A percentile compares a stretch with the other conserved stretches of the same genome.
Conservation (phyloP, 345 rosid species). For the Kernera saxatilis region DNA sequence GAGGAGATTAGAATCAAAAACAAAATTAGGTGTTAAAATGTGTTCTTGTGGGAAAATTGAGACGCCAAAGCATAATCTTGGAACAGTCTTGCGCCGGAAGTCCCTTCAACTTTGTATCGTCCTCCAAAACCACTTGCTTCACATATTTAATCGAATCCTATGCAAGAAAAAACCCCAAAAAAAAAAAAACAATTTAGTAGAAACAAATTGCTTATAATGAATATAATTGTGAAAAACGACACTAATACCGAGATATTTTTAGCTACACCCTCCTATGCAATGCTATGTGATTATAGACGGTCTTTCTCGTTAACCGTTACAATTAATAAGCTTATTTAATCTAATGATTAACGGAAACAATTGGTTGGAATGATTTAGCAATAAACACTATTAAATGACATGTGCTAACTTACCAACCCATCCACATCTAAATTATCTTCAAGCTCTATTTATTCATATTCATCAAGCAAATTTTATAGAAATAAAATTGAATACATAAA, state of each 20-base stretch:
- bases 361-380: slow-evolving; percentile 3
- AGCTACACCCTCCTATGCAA: background rate
- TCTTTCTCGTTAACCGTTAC: background rate
- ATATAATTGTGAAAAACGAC: background rate
- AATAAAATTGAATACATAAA: background rate
- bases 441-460: background rate
- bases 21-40: slow-evolving; percentile 24
- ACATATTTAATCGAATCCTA: slow-evolving; percentile 86
- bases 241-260: background rate
- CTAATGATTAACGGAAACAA: background rate
- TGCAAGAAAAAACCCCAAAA: no score
- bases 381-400: background rate
- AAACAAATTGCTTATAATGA: background rate
- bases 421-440: background rate
- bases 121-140: slow-evolving; percentile 74
- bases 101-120: slow-evolving; percentile 72
- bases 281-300: background rate
- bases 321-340: background rate
- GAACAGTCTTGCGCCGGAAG: slow-evolving; percentile 71
- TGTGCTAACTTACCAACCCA: background rate
- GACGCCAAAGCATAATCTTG: slow-evolving; percentile 83
- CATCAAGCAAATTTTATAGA: background rate
- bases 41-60: slow-evolving; percentile 34
- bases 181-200: background rate
- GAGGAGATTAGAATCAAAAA: slow-evolving; percentile 5